Evolutionary conservation across 352 stramenopile genomes (phyloP), one percentile per base, ranked within the genome.

Genomic region (Phytophthora pistaciae): DNA sequence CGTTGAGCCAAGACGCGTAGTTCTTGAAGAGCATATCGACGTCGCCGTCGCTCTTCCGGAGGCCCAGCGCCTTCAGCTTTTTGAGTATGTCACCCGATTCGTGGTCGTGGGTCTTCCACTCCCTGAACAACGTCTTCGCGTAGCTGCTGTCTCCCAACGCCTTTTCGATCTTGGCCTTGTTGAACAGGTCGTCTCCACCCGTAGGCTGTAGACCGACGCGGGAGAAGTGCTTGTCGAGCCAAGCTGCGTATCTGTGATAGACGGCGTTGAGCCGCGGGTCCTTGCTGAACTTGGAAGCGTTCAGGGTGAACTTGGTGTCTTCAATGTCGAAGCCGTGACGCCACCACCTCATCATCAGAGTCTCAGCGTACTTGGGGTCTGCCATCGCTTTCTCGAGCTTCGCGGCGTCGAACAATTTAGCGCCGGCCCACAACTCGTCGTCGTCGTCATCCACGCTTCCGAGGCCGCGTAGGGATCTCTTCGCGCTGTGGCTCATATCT

Each of bases 321-420:
- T 23, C n/a, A 38, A 42, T 44, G 36, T 56, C 50, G n/a, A 21
- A 50, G 23, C 44, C 50, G 18, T 36, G 9, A 13, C 50, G 50
- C 14, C 63, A 63, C 38, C 62, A 68, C n/a, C 62, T 62, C 40
- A 4, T 29, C 29, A 42, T 63, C 62, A 68, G 16, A 1, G 38
- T 56, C 38, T 63, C 50, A 7, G 62, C 62, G 52, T 68, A 68
- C 3, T 18, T 57, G 20, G 52, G 4, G 53, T 68, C 40, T 1
- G 8, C 4, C 8, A 63, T 16, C 14, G 62, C 62, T 20, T 56
- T 10, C 16, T 56, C 23, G 14, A 68, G 38, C 40, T 68, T 68
- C n/a, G 49, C 5, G 0, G 38, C 20, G 27, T 56, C 62, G 40
- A 68, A 68, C 52, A 68, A 52, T 1, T 68, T 68, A 0, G 27